These are phyloP conservation scores for Ganoderma multipileum DNA, from an alignment of 1,284 basidiomycete species.

Conservation along the genomic window DNA sequence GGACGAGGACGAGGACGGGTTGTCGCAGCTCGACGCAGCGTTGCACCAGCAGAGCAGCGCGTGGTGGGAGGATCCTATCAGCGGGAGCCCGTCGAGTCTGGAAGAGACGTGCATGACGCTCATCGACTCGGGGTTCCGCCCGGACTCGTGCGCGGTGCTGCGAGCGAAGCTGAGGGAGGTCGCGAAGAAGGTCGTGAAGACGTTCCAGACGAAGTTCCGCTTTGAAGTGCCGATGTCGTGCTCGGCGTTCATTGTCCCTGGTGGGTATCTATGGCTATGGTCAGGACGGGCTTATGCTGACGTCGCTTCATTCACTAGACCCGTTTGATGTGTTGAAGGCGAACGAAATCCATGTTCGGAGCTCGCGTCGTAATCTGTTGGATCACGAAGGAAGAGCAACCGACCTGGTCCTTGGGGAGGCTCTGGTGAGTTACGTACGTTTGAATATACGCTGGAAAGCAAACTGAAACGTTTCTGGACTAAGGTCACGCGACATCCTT, in stretches of 20 bases:
- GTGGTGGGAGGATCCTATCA: conserved; percentile 48
- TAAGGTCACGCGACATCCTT: conserved; percentile 51
- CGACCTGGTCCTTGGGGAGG: conserved; percentile 46
- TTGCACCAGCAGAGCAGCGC: conserved; percentile 32
- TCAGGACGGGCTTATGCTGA: not conserved
- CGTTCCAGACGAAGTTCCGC: conserved; percentile 34
- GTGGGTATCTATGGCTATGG: conserved; percentile 30
- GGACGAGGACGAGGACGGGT: conserved; percentile 29
- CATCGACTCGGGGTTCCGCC: conserved; percentile 48
- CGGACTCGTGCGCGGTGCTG: conserved; percentile 42
- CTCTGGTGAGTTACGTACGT: conserved; percentile 43
- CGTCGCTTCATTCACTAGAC: conserved; percentile 37
- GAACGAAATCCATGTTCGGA: conserved; percentile 48
- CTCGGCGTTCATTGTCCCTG: conserved; percentile 50
- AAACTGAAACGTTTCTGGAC: not conserved
- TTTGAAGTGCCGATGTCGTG: conserved; percentile 46
- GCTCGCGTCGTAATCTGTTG: conserved; percentile 38
- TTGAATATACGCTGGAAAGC: not conserved
- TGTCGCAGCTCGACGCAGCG: conserved; percentile 24
- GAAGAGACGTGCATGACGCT: conserved; percentile 48
- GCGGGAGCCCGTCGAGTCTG: conserved; percentile 48
- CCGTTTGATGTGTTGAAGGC: conserved; percentile 44
- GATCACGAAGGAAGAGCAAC: conserved; percentile 37
- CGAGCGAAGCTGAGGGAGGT: conserved; percentile 45
- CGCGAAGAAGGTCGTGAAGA: conserved; percentile 39